Evolutionary conservation across 2,329 filamentous ascomycete genomes (phyloP), one percentile per base, ranked within the genome.

Genomic region (Verticillium nubilum): DNA sequence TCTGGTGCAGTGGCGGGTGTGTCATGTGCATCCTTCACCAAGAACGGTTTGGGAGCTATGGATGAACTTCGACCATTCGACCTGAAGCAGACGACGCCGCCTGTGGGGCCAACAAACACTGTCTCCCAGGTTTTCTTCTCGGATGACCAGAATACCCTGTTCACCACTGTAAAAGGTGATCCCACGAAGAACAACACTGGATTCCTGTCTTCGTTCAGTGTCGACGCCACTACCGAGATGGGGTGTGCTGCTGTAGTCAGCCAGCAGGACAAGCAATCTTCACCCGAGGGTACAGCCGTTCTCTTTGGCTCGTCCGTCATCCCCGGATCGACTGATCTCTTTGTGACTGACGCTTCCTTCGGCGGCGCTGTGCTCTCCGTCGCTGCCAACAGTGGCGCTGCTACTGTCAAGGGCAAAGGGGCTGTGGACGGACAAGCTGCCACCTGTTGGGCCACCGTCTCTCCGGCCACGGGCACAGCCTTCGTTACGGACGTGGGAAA

Each of bases 61-160:
- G 81, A 84, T 59, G 69, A 59, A 1, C 73, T 81, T 0, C 75
- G 79, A 0, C 59, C 72, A 0, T 79, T 86, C 60, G 74, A 79
- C 13, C 66, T 88, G 1, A 69, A 72, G 1, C 86, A 88, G 66
- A 78, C 77, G 0, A 86, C 81, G 0, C 86, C 86, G 0, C 84
- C 86, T 0, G 68, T 73, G 0, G 86, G 85, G 0, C 84, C 85
- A 0, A 70, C 73, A 2, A 86, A 86, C 68, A 86, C 82, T 0
- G 76, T 87, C 2, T 86, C 85, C 0, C 84, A 88, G 7, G 75
- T 79, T 0, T 83, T 86, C 67, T 88, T 87, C 71, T 83, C 81
- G 1, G 69, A 69, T 0, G 83, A 88, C 57, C 77, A 83, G 62
- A 72, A 68, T 0, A 76, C 71, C 2, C 72, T 89, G 0, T 77